These are phyloP conservation scores for Metschnikowia amazonensis DNA, from an alignment of 805 yeast species.

Conservation along the genomic window DNA sequence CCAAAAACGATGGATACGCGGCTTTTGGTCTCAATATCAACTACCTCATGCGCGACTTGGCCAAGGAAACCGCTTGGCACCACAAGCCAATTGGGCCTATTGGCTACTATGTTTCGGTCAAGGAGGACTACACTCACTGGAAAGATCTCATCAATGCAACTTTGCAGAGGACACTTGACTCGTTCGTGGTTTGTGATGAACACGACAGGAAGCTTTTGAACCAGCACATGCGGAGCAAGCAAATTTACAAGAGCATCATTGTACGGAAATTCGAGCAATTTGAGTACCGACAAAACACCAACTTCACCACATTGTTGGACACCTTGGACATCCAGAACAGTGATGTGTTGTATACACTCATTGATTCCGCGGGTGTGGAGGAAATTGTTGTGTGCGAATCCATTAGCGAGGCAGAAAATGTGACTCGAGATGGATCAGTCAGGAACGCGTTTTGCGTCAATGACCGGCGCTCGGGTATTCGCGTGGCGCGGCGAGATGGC, in stretches of 20 bases:
- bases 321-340: conserved; percentile 53
- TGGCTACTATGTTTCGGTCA: conserved; percentile 58
- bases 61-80: conserved; percentile 30
- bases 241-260: conserved; percentile 39
- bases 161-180: conserved; percentile 47
- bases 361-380: conserved; percentile 63
- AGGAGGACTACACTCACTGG: conserved; percentile 54
- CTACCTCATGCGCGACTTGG: conserved; percentile 37
- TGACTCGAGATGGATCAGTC: conserved; percentile 38
- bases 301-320: conserved; percentile 49
- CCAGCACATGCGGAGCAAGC: conserved; percentile 32
- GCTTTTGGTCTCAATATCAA: conserved; percentile 51
- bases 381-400: conserved; percentile 50
- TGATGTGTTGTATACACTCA: conserved; percentile 54
- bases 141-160: conserved; percentile 54
- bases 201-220: conserved; percentile 48
- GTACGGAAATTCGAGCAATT: conserved; percentile 56
- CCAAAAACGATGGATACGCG: conserved; percentile 32
- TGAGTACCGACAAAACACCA: conserved; percentile 35
- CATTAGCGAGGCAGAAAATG: conserved; percentile 47
- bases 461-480: conserved; percentile 43
- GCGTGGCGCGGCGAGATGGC: conserved; percentile 37
- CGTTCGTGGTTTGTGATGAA: conserved; percentile 65
- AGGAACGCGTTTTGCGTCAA: conserved; percentile 30
- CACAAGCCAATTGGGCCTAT: conserved; percentile 75